Conservation (phyloP, 495 filamentous ascomycete genomes). For the Chaetomium fimeti region DNA sequence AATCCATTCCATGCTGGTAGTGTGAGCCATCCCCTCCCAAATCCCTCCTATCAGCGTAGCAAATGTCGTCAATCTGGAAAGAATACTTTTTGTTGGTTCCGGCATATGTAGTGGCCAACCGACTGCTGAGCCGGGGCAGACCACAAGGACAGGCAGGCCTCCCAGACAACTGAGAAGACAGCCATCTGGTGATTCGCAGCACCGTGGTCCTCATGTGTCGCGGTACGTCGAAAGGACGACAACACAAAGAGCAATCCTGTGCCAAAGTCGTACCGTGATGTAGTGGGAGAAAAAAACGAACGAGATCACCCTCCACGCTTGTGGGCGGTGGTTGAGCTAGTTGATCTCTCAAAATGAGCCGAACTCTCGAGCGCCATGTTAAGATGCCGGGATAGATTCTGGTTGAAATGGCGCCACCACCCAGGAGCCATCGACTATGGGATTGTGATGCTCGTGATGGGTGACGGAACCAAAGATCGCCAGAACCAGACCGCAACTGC, state of each 20-base stretch:
- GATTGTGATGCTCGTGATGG: neutral
- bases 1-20: neutral
- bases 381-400: neutral
- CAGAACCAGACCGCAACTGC: neutral
- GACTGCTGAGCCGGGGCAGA: neutral
- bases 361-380: neutral
- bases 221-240: slow-evolving; percentile 9
- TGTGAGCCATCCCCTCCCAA: neutral
- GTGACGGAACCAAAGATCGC: neutral
- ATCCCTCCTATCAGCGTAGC: neutral
- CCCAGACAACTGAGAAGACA: slow-evolving; percentile 12
- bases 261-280: neutral
- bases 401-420: neutral
- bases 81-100: neutral
- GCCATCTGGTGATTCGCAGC: neutral
- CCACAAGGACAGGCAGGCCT: slow-evolving; percentile 5
- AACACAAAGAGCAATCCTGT: slow-evolving; percentile 1
- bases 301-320: neutral
- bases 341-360: neutral
- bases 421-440: neutral
- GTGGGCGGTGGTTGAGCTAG: neutral
- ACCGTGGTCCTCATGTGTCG: neutral
- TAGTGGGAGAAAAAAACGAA: neutral
- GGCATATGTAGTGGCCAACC: neutral
- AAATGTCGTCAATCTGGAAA: neutral